Evolutionary conservation across 2,329 filamentous ascomycete species (phyloP).

Genomic region (Colletotrichum godetiae): DNA sequence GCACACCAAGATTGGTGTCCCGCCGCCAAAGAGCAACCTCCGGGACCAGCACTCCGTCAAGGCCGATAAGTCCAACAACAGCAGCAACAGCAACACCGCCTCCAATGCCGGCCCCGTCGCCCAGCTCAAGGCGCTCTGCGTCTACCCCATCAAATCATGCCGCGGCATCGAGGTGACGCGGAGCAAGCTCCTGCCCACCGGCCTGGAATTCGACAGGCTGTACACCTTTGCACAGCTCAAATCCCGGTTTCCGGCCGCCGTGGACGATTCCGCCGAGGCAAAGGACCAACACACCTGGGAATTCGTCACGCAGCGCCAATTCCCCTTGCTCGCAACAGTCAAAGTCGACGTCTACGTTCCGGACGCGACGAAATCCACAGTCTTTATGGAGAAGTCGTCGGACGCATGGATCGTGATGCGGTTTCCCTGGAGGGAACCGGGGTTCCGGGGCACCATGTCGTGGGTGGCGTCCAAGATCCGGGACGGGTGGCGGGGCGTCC

Average conservation of each 20-base stretch:
- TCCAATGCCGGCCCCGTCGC: background rate
- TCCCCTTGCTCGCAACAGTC: slow-evolving; percentile 78
- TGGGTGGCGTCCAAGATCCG: slow-evolving; percentile 62
- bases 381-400: slow-evolving; percentile 58
- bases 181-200: slow-evolving; percentile 73
- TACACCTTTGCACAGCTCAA: slow-evolving; percentile 82
- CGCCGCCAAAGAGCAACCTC: slow-evolving; percentile 51
- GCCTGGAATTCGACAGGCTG: slow-evolving; percentile 83
- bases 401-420: slow-evolving; percentile 72
- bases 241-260: slow-evolving; percentile 57
- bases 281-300: slow-evolving; percentile 68
- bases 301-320: slow-evolving; percentile 77
- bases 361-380: slow-evolving; percentile 64
- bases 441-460: slow-evolving; percentile 59
- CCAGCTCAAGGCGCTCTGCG: slow-evolving; percentile 72
- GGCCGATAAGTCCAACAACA: slow-evolving; percentile 4
- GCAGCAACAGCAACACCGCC: background rate
- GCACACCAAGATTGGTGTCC: slow-evolving; percentile 60
- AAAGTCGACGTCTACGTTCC: slow-evolving; percentile 76
- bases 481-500: slow-evolving; percentile 58
- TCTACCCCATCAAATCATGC: slow-evolving; percentile 89
- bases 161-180: slow-evolving; percentile 77
- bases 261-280: slow-evolving; percentile 47
- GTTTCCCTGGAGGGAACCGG: slow-evolving; percentile 70
- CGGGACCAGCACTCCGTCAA: slow-evolving; percentile 37